Conservation (phyloP, 139 green algal species). For the Closterium sp. region DNA sequence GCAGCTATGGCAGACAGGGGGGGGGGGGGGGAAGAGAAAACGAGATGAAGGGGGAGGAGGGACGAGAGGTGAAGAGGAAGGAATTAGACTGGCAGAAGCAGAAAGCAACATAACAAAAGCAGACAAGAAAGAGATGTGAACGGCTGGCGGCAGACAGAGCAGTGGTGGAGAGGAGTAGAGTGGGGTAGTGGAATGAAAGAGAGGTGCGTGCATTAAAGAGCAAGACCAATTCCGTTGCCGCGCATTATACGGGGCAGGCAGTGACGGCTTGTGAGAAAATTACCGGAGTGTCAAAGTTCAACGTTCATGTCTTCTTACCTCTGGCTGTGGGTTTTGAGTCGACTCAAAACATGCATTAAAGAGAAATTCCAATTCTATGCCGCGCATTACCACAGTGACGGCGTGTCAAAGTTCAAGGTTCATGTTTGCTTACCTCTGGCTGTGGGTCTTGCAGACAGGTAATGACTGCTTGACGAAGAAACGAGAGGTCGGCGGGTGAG, state of each 20-base stretch:
- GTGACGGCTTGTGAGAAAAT: no score
- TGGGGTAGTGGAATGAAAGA: no score
- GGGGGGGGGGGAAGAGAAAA: no score
- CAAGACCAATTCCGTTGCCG: no score
- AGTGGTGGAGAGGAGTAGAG: neutral
- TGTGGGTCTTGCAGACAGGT: neutral
- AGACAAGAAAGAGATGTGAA: neutral
- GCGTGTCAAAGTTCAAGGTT: no score
- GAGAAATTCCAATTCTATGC: no score
- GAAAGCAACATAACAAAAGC: neutral
- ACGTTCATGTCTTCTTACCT: no score
- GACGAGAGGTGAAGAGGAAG: neutral
- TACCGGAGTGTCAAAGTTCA: no score
- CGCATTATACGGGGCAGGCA: neutral
- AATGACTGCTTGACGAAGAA: neutral
- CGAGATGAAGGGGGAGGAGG: no score
- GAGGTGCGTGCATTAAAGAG: neutral
- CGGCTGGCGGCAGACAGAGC: neutral
- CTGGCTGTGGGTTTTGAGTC: no score
- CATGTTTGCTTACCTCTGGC: neutral
- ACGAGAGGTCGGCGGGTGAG: neutral
- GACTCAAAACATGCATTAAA: no score
- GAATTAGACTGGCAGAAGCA: neutral
- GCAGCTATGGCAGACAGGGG: conserved; percentile 54
- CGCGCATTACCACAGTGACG: neutral